phyloP scores from a whole-genome alignment of 495 filamentous ascomycete genomes.

The Podospora tetraspora region DNA sequence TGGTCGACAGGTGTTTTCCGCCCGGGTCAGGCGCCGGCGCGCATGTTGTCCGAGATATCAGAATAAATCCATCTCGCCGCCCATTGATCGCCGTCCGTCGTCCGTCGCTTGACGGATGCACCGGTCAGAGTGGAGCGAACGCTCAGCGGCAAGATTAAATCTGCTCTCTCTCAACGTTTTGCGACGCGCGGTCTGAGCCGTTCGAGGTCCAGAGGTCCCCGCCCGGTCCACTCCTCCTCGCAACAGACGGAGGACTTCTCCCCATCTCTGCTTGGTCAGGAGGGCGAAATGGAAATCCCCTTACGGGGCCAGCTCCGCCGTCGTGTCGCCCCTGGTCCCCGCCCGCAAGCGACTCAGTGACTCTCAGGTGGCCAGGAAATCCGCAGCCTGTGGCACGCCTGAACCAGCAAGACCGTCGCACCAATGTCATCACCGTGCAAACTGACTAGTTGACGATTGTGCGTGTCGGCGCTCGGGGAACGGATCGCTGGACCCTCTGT shows the following conservation, averaged over 20 bases:
- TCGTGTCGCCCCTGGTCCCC: slow-evolving; percentile 23
- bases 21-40: neutral
- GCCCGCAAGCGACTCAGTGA: slow-evolving; percentile 26
- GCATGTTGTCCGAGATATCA: neutral
- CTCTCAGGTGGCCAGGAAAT: slow-evolving; percentile 24
- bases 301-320: slow-evolving; percentile 11
- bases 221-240: neutral
- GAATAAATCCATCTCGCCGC: neutral
- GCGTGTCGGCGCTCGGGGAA: slow-evolving; percentile 7
- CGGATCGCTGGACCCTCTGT: slow-evolving; percentile 24
- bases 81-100: neutral
- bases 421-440: slow-evolving; percentile 26
- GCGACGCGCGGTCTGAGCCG: neutral
- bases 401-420: slow-evolving; percentile 27
- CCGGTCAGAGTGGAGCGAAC: neutral
- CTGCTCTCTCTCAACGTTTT: neutral
- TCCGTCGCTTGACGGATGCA: neutral
- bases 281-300: neutral
- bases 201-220: neutral
- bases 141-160: neutral
- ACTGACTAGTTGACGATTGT: slow-evolving; percentile 26
- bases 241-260: neutral
- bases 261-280: slow-evolving; percentile 5
- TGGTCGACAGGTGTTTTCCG: neutral
- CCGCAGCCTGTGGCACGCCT: slow-evolving; percentile 14